Conservation (phyloP, 805 yeast genomes). For the Myxozyma mucilagina region DNA sequence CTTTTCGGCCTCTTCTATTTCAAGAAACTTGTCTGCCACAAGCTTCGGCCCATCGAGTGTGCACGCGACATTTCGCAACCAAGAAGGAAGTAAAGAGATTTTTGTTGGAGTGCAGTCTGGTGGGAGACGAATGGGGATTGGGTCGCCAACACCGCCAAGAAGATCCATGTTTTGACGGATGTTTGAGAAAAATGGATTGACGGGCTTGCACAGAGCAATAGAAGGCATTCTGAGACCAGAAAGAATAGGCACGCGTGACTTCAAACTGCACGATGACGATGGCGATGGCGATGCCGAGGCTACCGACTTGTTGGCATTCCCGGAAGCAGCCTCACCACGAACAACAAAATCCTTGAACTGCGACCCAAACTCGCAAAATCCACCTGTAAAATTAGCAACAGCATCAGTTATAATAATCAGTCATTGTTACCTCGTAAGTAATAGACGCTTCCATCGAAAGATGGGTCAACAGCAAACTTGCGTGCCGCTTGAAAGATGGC, state of each 20-base stretch:
- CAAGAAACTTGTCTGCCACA: conserved; percentile 57
- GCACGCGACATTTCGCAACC: conserved; percentile 50
- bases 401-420: background rate
- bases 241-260: conserved; percentile 33
- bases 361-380: conserved; percentile 15
- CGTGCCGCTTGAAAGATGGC: conserved; percentile 25
- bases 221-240: conserved; percentile 36
- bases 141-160: conserved; percentile 36
- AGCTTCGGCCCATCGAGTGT: conserved; percentile 44
- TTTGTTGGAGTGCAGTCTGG: conserved; percentile 22
- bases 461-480: conserved; percentile 24
- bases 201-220: conserved; percentile 30
- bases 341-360: conserved; percentile 2
- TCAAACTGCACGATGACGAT: background rate
- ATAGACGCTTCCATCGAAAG: conserved; percentile 28
- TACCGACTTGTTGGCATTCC: background rate
- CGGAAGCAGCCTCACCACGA: background rate
- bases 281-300: background rate
- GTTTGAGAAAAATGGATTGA: conserved; percentile 36
- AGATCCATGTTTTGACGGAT: conserved; percentile 37
- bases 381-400: conserved; percentile 8
- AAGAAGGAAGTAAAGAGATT: conserved; percentile 48
- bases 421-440: conserved; percentile 37
- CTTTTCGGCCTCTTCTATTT: conserved; percentile 69
- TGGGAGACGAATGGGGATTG: conserved; percentile 34